Conservation (phyloP, 495 filamentous ascomycete genomes). For the Xylaria telfairii region DNA sequence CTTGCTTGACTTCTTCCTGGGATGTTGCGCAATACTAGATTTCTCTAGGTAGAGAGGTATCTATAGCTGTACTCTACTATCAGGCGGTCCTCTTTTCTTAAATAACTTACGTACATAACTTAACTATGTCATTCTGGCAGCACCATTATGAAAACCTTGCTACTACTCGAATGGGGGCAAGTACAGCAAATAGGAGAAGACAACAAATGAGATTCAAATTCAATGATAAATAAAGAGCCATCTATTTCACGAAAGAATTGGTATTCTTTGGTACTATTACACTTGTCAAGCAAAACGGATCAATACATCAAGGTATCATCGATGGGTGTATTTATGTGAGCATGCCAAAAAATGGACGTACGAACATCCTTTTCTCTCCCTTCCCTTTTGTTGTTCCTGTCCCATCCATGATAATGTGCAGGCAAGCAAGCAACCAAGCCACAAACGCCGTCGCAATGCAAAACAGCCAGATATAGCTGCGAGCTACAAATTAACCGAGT, state of each 20-base stretch:
- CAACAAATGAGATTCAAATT: neutral
- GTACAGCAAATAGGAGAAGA: neutral
- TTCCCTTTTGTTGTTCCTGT: slow-evolving; percentile 4
- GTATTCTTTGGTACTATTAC: neutral
- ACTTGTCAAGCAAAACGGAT: neutral
- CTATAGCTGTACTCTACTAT: too few relatives aligned
- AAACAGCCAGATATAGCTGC: slow-evolving; percentile 26
- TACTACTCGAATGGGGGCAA: neutral
- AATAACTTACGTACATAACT: neutral
- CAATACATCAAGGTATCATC: slow-evolving; percentile 13
- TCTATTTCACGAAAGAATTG: too few relatives aligned
- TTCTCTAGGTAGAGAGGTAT: too few relatives aligned
- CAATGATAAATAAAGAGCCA: neutral
- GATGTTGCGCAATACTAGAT: too few relatives aligned
- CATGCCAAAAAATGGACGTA: neutral
- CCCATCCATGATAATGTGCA: slow-evolving; percentile 21
- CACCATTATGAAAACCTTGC: too few relatives aligned
- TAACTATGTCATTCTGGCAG: neutral
- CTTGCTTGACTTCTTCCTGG: too few relatives aligned
- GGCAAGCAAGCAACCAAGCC: slow-evolving; percentile 24
- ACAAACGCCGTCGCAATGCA: slow-evolving; percentile 55
- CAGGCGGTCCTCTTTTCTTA: too few relatives aligned
- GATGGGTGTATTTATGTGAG: neutral
- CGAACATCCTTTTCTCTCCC: neutral
- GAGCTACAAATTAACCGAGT: slow-evolving; percentile 9